A percentile compares a stretch with the other conserved stretches of the same genome.
Conservation (phyloP, 495 filamentous ascomycete genomes). For the Penicillium cosmopolitanum region DNA sequence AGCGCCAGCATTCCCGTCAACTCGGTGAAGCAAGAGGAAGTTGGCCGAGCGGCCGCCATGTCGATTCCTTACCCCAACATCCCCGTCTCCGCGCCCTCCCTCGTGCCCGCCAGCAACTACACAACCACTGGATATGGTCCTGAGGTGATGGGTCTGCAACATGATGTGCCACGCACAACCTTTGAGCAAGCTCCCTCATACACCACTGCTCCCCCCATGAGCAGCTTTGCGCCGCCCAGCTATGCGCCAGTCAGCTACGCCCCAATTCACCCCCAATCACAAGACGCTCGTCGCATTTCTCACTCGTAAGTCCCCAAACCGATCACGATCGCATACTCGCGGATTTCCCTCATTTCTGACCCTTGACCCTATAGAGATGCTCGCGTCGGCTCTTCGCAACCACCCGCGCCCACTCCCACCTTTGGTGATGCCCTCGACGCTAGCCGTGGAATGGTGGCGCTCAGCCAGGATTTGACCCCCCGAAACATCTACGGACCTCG, state of each 20-base stretch:
- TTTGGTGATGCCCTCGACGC: slow-evolving; percentile 81
- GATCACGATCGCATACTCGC: too few species aligned
- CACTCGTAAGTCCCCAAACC: slow-evolving; percentile 75
- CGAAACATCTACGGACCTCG: slow-evolving; percentile 83
- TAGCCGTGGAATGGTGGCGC: slow-evolving; percentile 86
- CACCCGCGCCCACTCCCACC: slow-evolving; percentile 39
- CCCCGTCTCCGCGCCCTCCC: slow-evolving; percentile 71
- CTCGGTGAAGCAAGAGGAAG: slow-evolving; percentile 59
- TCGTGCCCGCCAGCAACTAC: slow-evolving; percentile 71
- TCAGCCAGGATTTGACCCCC: slow-evolving; percentile 84
- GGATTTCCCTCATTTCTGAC: neutral
- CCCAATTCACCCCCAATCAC: slow-evolving; percentile 52
- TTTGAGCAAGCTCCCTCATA: slow-evolving; percentile 64
- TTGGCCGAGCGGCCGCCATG: slow-evolving; percentile 61
- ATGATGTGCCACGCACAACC: slow-evolving; percentile 61
- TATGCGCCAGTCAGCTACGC: slow-evolving; percentile 61
- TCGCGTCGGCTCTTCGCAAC: slow-evolving; percentile 53
- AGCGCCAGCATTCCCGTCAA: slow-evolving; percentile 56
- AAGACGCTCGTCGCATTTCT: slow-evolving; percentile 77
- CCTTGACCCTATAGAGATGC: slow-evolving; percentile 49
- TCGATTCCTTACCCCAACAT: slow-evolving; percentile 75
- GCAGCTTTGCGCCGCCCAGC: slow-evolving; percentile 63
- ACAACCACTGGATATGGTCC: slow-evolving; percentile 66
- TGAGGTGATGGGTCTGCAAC: slow-evolving; percentile 73
- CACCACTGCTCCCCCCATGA: slow-evolving; percentile 69